Evolutionary conservation across 2,329 filamentous ascomycete genomes (phyloP), one percentile per base, ranked within the genome.

Genomic region (Trichoderma cornu-damae): DNA sequence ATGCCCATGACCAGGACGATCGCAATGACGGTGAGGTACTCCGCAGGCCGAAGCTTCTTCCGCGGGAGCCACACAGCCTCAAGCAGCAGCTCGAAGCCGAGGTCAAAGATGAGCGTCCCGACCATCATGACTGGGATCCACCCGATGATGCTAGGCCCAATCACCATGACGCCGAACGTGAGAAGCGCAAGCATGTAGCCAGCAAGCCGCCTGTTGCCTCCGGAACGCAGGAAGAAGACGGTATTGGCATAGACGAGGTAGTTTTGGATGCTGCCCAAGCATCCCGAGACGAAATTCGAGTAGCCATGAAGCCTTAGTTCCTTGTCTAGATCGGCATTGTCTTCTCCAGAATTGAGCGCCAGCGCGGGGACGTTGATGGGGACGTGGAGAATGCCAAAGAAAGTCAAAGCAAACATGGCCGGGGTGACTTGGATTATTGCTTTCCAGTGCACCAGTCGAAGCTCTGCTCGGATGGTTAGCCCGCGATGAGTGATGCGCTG

Each of bases 161-260:
- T 82, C 47, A 94, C 76, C 83, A 96, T 87, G 40, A 97, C 83
- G 2, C 86, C 86, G 65, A 86, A 84, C 0, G 94, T 99, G 4
- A 88, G 83, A 20, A 80, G 74, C 1, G 94, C 94, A 50, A 99
- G 80, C 77, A 96, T 82, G 24, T 92, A 80, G 3, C 94, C 94
- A 7, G 92, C 94, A 43, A 96, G 75, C 48, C 94, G 86, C 65
- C 85, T 92, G 68, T 95, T 85, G 18, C 93, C 94, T 14, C 94
- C 94, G 46, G 91, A 96, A 24, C 89, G 85, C 69, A 97, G 96
- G 72, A 99, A 97, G 57, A 99, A 85, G n/a, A 96, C 83, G 61
- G 91, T 96, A 69, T 99, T 99, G 59, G 93, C 93, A 67, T 97
- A 99, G 0, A 99, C 94, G 1, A 99, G 81, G 68, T 99, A 99